Evolutionary conservation across 768 basidiomycete genomes (phyloP).

Genomic region (Leucogyrophana mollusca): DNA sequence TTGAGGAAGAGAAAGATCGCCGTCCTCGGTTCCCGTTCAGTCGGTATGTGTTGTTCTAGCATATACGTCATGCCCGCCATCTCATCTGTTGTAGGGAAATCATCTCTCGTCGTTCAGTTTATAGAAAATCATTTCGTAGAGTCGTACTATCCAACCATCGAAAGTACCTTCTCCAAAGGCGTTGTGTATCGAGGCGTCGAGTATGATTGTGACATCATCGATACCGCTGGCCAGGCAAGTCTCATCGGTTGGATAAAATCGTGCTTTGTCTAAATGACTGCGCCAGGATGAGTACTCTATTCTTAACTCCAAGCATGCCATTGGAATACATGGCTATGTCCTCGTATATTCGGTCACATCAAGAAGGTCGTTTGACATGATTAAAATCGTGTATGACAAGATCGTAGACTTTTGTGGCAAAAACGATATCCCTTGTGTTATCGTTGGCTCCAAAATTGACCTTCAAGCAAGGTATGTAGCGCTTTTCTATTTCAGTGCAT

Average conservation of each 20-base stretch:
- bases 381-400: slow-evolving; percentile 91
- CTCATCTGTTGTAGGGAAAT: slow-evolving; percentile 67
- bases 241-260: background rate
- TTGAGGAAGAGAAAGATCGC: slow-evolving; percentile 88
- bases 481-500: slow-evolving; percentile 6
- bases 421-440: slow-evolving; percentile 85
- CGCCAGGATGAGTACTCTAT: slow-evolving; percentile 92
- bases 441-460: slow-evolving; percentile 93
- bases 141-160: slow-evolving; percentile 94
- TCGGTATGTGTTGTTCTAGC: slow-evolving; percentile 54
- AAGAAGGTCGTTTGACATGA: slow-evolving; percentile 90
- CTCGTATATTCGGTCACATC: slow-evolving; percentile 95
- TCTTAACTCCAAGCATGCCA: slow-evolving; percentile 89
- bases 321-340: slow-evolving; percentile 96
- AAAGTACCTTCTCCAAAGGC: slow-evolving; percentile 82
- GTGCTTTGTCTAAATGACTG: slow-evolving; percentile 3
- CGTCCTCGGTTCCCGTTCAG: slow-evolving; percentile 82
- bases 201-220: slow-evolving; percentile 96
- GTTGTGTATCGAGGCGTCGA: slow-evolving; percentile 86
- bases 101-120: slow-evolving; percentile 90
- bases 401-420: slow-evolving; percentile 85
- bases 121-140: slow-evolving; percentile 92
- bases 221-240: slow-evolving; percentile 93
- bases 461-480: slow-evolving; percentile 64
- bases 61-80: slow-evolving; percentile 14